Evolutionary conservation across 1,139 yeast species (phyloP), one percentile per base, ranked within the genome.

Genomic region (Entelexis paramagnoliae): DNA sequence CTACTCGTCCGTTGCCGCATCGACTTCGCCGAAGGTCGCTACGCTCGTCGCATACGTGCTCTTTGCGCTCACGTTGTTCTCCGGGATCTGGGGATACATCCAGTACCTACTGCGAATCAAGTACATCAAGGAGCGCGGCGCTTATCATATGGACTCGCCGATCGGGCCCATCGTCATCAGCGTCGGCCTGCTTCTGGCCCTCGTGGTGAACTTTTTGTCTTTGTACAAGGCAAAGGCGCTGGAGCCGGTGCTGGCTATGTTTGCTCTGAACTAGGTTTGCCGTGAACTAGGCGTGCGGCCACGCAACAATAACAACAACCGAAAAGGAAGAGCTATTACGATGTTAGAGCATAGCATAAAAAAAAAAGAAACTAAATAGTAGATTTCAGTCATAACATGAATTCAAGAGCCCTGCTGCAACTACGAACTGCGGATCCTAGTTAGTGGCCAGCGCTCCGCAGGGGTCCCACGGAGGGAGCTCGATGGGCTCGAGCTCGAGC

Each of bases 1-100:
- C 52, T 85, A 85, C 71, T 77, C 80, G 38, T 80, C 95, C n/a
- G 84, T 87, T 16, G 72, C 74, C 56, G 74, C 75, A 47, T 84
- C 95, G 1, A 64, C 68, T 3, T 71, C 74, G 43, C 55, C 62
- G 29, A 34, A 48, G 1, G 57, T 63, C n/a, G 73, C 74, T 2
- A 66, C 66, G 33, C 64, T 69, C 54, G 72, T 89, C 62, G 95
- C 97, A 0, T 86, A 84, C 65, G 68, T 81, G 48, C 83, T 89
- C 68, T 89, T 91, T 67, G 81, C 68, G 1, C 72, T 91, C 61
- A 87, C 97, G 1, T 60, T 91, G 30, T 87, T 89, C 65, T 75
- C 87, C 45, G 91, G 94, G 48, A 60, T 79, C 38, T 91, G 98
- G 98, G 95, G 96, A 22, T 91, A 87, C 69, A 76, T 73, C 59